Evolutionary conservation across 345 rosid genomes (phyloP), one percentile per base, ranked within the genome.

Genomic region (Hibiscus trionum): DNA sequence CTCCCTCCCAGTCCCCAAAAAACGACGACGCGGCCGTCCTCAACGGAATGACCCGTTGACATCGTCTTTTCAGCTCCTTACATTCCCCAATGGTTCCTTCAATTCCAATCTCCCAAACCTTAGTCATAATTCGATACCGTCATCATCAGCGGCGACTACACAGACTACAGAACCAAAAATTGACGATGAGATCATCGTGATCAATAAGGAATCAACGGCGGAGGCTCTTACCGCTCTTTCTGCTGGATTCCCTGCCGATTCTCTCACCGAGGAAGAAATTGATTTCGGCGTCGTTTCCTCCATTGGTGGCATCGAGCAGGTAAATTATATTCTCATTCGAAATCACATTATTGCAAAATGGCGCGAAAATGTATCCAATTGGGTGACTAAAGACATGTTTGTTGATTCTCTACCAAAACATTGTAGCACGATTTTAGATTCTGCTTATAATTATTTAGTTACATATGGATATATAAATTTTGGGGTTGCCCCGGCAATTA

Each of bases 221-320:
- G 99, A 95, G 83, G 99, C 99, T 33, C 63, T 95, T 58, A 90
- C 80, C 1, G 99, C 93, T 8, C 89, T 95, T 35, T 84, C 97
- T 0, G 91, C 99, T 11, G 99, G 99, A 19, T 95, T 95, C 79
- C 99, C 97, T 0, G 97, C 97, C 0, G 99, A 95, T 74, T 88
- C 92, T 0, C 81, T 95, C 14, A 92, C 97, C 0, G 97, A 90
- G 42, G 99, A 92, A 73, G 97, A 95, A 77, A 88, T 95, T 31
- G 96, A 95, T 3, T 89, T 89, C 9, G 96, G 93, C 0, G 93
- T 95, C 0, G 85, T 93, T 11, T 84, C 93, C 7, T 85, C 86
- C 0, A 78, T 92, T 6, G 99, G 97, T 0, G 97, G 99, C 21
- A 90, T 95, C 14, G 99, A 92, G 77, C 97, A 95, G 86, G 99